Evolutionary conservation across 2,329 filamentous ascomycete genomes (phyloP).

Genomic region (Chrysosporium queenslandicum): DNA sequence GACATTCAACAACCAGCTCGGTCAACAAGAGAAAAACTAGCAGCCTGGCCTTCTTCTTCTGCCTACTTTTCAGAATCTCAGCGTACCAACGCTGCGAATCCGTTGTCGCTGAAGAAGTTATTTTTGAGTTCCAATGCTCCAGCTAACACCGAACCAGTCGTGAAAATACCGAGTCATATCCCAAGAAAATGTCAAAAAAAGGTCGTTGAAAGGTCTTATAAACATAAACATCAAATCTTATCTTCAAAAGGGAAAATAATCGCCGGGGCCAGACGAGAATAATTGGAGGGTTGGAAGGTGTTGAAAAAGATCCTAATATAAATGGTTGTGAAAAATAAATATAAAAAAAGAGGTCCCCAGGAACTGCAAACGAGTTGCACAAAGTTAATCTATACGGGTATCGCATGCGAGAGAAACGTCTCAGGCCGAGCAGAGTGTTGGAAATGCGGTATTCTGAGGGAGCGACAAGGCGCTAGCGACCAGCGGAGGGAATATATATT

Average conservation of each 20-base stretch:
- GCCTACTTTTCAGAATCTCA: not conserved
- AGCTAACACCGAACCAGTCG: conserved; percentile 4
- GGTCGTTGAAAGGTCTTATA: conserved; percentile 10
- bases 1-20: conserved; percentile 11
- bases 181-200: not conserved
- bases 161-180: not conserved
- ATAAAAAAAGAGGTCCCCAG: not conserved
- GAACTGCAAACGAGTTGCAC: not conserved
- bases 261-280: conserved; percentile 1
- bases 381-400: conserved; percentile 6
- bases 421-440: conserved; percentile 4
- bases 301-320: conserved; percentile 8
- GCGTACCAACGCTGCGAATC: conserved; percentile 1
- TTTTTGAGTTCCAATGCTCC: conserved; percentile 1
- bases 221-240: conserved; percentile 10
- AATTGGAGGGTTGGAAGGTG: not conserved
- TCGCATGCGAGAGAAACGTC: conserved; percentile 8
- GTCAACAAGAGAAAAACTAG: conserved; percentile 7
- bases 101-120: not conserved
- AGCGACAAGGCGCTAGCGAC: not conserved
- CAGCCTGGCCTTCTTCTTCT: not conserved
- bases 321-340: conserved; percentile 10
- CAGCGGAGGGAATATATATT: conserved; percentile 6
- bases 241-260: conserved; percentile 1
- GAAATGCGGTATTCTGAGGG: not conserved